Evolutionary conservation across 257 asterid genomes (phyloP).

Genomic region (Solanum pennellii): DNA sequence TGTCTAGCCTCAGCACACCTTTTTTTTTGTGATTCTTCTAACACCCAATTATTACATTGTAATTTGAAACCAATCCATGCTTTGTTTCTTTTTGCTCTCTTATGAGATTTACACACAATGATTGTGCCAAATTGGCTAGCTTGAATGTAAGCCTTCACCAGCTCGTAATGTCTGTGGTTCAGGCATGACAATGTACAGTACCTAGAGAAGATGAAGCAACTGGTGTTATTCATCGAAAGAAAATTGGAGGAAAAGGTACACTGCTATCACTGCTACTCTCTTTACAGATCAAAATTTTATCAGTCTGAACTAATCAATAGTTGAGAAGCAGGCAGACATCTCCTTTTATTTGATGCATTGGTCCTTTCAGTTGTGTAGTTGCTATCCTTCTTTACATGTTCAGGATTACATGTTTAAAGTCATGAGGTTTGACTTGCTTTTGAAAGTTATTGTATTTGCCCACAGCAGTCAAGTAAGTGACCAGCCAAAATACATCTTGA

Average conservation of each 20-base stretch:
- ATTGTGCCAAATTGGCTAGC: not conserved
- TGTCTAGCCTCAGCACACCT: not conserved
- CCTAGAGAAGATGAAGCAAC: constrained; percentile 88
- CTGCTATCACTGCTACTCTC: not conserved
- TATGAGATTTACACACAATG: not conserved
- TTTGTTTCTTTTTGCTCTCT: not conserved
- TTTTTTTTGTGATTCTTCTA: not conserved
- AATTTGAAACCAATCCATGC: not conserved
- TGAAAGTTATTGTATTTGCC: not conserved
- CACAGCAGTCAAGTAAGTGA: not conserved
- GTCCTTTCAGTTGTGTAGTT: not conserved
- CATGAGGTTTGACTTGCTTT: not conserved
- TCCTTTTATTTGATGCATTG: not conserved
- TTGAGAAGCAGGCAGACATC: not conserved
- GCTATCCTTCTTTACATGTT: not conserved
- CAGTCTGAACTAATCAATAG: not conserved
- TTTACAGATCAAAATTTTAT: not conserved
- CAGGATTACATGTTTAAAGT: not conserved
- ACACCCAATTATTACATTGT: not conserved
- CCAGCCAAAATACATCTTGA: not conserved
- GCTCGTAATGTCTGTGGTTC: constrained; percentile 8
- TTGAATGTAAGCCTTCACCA: not conserved
- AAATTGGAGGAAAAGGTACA: constrained; percentile 82
- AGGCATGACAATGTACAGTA: constrained; percentile 96
- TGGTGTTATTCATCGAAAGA: constrained; percentile 80